Evolutionary conservation across 495 filamentous ascomycete species (phyloP).

Genomic region (Trichoderma parareesei): DNA sequence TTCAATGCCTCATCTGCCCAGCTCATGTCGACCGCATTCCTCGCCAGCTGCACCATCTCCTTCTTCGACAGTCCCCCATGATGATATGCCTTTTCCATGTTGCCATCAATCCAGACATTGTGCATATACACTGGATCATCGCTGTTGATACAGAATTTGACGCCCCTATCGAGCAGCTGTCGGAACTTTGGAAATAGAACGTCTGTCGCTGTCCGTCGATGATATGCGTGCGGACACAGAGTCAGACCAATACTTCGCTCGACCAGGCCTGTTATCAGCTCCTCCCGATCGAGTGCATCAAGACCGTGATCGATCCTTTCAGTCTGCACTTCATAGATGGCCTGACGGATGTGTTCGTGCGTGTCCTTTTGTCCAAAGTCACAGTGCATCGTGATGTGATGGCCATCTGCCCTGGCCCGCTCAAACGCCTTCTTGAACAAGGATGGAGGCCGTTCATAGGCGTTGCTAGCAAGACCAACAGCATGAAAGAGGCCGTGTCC

Average conservation of each 20-base stretch:
- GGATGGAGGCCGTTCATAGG: slow-evolving; percentile 30
- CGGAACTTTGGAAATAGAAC: slow-evolving; percentile 33
- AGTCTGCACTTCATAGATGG: slow-evolving; percentile 25
- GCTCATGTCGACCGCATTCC: slow-evolving; percentile 34
- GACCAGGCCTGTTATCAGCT: slow-evolving; percentile 25
- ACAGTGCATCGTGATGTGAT: slow-evolving; percentile 37
- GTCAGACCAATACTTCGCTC: slow-evolving; percentile 31
- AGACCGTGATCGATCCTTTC: slow-evolving; percentile 40
- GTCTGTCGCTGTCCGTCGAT: slow-evolving; percentile 30
- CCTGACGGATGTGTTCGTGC: slow-evolving; percentile 29
- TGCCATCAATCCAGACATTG: slow-evolving; percentile 36
- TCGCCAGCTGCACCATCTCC: slow-evolving; percentile 29
- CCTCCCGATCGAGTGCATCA: slow-evolving; percentile 27
- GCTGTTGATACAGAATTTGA: slow-evolving; percentile 31
- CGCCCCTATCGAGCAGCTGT: slow-evolving; percentile 28
- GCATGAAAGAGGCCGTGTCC: slow-evolving; percentile 32
- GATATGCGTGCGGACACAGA: slow-evolving; percentile 35
- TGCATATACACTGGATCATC: slow-evolving; percentile 39
- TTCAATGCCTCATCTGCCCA: slow-evolving; percentile 30
- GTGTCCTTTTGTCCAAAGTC: slow-evolving; percentile 37
- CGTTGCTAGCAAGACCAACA: slow-evolving; percentile 37
- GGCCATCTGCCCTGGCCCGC: slow-evolving; percentile 28
- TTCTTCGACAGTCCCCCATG: slow-evolving; percentile 25
- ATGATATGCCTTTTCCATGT: slow-evolving; percentile 31
- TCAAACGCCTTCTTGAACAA: slow-evolving; percentile 31